Evolutionary conservation across 495 filamentous ascomycete genomes (phyloP).

Genomic region (Rhypophila decipiens): DNA sequence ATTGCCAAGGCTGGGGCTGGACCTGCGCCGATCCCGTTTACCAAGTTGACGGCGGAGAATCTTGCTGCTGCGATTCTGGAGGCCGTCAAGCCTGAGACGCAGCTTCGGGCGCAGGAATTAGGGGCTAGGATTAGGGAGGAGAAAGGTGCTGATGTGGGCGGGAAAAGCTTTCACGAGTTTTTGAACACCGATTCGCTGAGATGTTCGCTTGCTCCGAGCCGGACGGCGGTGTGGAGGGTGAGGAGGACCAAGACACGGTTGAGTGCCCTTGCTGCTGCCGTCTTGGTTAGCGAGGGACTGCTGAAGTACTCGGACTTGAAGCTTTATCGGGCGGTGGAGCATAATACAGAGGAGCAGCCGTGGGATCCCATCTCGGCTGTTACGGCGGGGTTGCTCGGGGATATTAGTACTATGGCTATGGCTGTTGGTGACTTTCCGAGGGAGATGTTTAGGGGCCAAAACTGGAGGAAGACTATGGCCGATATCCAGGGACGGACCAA

Average conservation of each 20-base stretch:
- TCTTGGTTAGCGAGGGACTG: slow-evolving; percentile 55
- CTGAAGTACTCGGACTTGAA: slow-evolving; percentile 61
- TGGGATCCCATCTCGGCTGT: slow-evolving; percentile 67
- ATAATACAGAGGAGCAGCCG: slow-evolving; percentile 66
- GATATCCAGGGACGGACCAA: not conserved
- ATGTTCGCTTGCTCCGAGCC: slow-evolving; percentile 58
- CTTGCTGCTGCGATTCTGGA: slow-evolving; percentile 57
- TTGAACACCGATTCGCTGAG: slow-evolving; percentile 53
- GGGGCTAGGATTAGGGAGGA: slow-evolving; percentile 58
- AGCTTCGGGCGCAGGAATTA: slow-evolving; percentile 50
- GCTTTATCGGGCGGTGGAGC: slow-evolving; percentile 63
- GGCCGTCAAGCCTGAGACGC: slow-evolving; percentile 50
- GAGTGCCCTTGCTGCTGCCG: slow-evolving; percentile 62
- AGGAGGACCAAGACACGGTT: slow-evolving; percentile 56
- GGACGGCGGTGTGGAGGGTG: slow-evolving; percentile 65
- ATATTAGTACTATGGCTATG: slow-evolving; percentile 67
- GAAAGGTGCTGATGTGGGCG: slow-evolving; percentile 56
- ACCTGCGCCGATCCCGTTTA: slow-evolving; percentile 63
- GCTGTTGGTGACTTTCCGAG: slow-evolving; percentile 76
- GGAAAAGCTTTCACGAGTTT: slow-evolving; percentile 62
- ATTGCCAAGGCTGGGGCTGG: slow-evolving; percentile 67
- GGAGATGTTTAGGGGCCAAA: slow-evolving; percentile 51
- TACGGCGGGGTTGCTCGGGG: slow-evolving; percentile 67
- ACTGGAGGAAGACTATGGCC: slow-evolving; percentile 6
- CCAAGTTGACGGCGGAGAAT: slow-evolving; percentile 55